Evolutionary conservation across 2,329 filamentous ascomycete genomes (phyloP), one percentile per base, ranked within the genome.

Genomic region (Zasmidium cellare): DNA sequence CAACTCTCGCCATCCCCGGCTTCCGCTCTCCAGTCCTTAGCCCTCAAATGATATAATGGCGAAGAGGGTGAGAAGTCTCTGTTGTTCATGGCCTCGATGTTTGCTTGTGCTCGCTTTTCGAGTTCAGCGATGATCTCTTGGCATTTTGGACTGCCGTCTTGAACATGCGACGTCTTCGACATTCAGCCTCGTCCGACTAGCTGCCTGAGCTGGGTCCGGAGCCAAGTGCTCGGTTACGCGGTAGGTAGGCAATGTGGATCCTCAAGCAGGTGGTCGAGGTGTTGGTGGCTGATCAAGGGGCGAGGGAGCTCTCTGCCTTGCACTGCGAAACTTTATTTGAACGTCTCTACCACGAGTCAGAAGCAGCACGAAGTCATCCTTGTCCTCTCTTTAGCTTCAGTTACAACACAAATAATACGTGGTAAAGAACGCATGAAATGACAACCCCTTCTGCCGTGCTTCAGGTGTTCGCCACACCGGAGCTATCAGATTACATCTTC

Each of bases 401-500:
- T 12, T 25, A 18, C 14, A n/a, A 31, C 12, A 11, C 48, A 35
- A 20, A 19, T 2, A 11, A 28, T 28, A 6, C 25, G 25, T 28
- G 25, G 25, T 28, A 41, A 14, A 41, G 7, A 18, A 41, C 35
- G 3, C 35, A 14, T n/a, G 16, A 14, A 41, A 52, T 44, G 35
- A 35, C 25, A 11, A 9, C 18, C 9, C 20, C 3, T 23, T 46
- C 44, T 2, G 41, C 51, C 12, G 46, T 46, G 38, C 22, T 28
- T n/a, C 51, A 53, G 20, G 54, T 58, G 19, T 60, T 68, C 47
- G 59, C 56, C 45, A 66, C 60, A 19, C 50, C 66, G 1, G 66
- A 68, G 45, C 57, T 68, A 1, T 57, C 67, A 11, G 66, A 68
- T 41, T 25, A 61, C n/a, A 41, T 41, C 35, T 41, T 41, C 35